phyloP scores from a whole-genome alignment of 768 basidiomycete species.

The Lepiota venenata region DNA sequence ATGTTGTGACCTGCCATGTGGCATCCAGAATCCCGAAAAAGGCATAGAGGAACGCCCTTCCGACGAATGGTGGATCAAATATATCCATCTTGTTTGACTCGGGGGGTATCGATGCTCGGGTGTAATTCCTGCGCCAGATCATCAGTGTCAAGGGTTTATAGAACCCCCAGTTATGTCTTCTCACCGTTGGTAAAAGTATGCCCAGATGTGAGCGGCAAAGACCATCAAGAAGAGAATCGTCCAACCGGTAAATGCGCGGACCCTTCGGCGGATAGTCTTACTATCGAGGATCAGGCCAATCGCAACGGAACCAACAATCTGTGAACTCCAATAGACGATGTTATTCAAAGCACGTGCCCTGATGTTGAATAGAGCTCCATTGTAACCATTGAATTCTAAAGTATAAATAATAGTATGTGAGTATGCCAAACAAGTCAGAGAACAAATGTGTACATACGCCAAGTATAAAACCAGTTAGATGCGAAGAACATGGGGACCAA shows the following conservation, averaged over 20 bases:
- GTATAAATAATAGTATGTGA: no score
- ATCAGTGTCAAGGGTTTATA: not conserved
- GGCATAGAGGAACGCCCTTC: conserved; percentile 60
- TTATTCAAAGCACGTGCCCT: conserved; percentile 75
- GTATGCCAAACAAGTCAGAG: no score
- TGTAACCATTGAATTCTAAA: conserved; percentile 77
- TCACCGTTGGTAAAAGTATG: conserved; percentile 71
- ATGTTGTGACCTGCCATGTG: conserved; percentile 83
- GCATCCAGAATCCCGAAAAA: conserved; percentile 75
- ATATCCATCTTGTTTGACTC: conserved; percentile 55
- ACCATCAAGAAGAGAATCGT: conserved; percentile 56
- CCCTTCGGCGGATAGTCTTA: conserved; percentile 50
- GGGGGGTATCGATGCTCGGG: conserved; percentile 43
- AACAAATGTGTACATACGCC: conserved; percentile 51
- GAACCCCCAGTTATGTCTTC: conserved; percentile 18
- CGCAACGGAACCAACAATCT: conserved; percentile 70
- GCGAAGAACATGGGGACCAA: conserved; percentile 87
- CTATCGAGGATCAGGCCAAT: conserved; percentile 72
- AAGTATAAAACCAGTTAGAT: conserved; percentile 84
- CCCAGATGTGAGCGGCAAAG: conserved; percentile 73
- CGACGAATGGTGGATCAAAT: conserved; percentile 48
- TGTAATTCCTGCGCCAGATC: conserved; percentile 44
- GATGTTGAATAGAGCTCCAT: conserved; percentile 78
- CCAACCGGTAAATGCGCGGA: conserved; percentile 74
- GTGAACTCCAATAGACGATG: conserved; percentile 75